Percentiles rank a stretch among this genome's conserved stretches.
Evolutionary conservation across 768 basidiomycete genomes (phyloP).

Genomic region (Tulasnella sp.): DNA sequence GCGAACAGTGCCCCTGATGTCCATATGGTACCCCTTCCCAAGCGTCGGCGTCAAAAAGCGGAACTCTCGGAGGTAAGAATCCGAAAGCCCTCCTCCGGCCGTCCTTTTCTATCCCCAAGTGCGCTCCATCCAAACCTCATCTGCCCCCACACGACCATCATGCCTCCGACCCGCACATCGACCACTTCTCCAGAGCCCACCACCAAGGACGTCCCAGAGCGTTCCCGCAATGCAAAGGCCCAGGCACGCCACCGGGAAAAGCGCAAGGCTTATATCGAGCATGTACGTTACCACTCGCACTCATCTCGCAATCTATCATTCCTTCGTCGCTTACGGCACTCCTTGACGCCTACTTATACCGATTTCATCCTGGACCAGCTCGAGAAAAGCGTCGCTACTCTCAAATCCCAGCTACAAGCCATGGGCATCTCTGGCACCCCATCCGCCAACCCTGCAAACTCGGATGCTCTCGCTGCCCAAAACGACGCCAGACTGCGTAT

Average conservation of each 20-base stretch:
- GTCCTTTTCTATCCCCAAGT: too few species aligned
- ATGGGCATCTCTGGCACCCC: slow-evolving; percentile 47
- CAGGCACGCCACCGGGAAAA: slow-evolving; percentile 86
- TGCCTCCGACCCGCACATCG: background rate
- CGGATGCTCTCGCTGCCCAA: slow-evolving; percentile 34
- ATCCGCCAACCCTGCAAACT: slow-evolving; percentile 54
- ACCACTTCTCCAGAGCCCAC: background rate
- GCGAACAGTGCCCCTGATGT: too few species aligned
- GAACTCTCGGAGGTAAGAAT: background rate
- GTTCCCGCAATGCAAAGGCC: slow-evolving; percentile 61
- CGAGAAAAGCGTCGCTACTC: slow-evolving; percentile 73
- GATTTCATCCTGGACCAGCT: slow-evolving; percentile 35
- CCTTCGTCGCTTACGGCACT: background rate
- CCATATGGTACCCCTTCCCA: too few species aligned
- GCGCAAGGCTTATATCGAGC: slow-evolving; percentile 85
- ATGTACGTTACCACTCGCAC: slow-evolving; percentile 36
- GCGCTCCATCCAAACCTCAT: background rate
- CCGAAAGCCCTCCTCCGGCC: background rate
- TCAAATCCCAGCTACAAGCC: slow-evolving; percentile 43
- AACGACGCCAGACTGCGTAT: slow-evolving; percentile 28
- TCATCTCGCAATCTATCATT: background rate
- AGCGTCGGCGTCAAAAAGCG: too few species aligned
- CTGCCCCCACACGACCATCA: background rate
- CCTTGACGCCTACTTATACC: slow-evolving; percentile 5
- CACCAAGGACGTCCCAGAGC: background rate